phyloP scores from a whole-genome alignment of 495 filamentous ascomycete species.

The Hypoxylon crocopeplum region DNA sequence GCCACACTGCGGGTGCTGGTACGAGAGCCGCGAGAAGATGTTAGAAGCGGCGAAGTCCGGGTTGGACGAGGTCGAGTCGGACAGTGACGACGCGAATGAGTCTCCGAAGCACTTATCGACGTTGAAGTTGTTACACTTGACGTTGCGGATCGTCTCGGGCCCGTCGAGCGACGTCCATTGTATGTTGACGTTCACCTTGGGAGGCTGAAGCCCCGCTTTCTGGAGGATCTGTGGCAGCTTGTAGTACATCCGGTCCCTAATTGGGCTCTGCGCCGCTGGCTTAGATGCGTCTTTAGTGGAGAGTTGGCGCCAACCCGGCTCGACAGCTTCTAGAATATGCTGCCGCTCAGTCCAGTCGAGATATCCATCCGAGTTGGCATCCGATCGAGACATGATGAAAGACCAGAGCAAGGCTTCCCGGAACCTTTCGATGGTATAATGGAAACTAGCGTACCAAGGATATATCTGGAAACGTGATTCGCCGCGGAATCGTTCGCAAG shows the following conservation, averaged over 20 bases:
- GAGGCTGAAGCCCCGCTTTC: conserved; percentile 47
- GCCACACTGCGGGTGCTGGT: conserved; percentile 47
- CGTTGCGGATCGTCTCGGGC: conserved; percentile 46
- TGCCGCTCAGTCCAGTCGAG: conserved; percentile 48
- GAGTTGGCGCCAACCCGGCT: conserved; percentile 42
- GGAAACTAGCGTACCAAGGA: conserved; percentile 51
- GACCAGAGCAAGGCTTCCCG: conserved; percentile 53
- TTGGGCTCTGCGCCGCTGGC: conserved; percentile 36
- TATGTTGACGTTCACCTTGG: conserved; percentile 48
- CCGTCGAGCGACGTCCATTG: conserved; percentile 54
- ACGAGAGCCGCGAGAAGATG: conserved; percentile 47
- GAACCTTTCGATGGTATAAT: conserved; percentile 54
- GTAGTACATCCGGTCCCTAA: conserved; percentile 47
- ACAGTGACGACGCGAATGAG: conserved; percentile 45
- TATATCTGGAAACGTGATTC: conserved; percentile 51
- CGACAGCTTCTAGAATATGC: conserved; percentile 41
- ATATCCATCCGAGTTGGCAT: conserved; percentile 47
- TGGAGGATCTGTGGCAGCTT: conserved; percentile 41
- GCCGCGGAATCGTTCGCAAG: conserved; percentile 51
- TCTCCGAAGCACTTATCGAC: conserved; percentile 50
- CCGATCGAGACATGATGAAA: conserved; percentile 49
- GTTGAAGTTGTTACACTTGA: conserved; percentile 48
- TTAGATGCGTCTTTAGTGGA: conserved; percentile 27
- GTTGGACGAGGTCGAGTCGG: conserved; percentile 41
- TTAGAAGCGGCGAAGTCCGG: conserved; percentile 46